Conservation (phyloP, 2,329 filamentous ascomycete species). For the Pseudogymnoascus sp. region DNA sequence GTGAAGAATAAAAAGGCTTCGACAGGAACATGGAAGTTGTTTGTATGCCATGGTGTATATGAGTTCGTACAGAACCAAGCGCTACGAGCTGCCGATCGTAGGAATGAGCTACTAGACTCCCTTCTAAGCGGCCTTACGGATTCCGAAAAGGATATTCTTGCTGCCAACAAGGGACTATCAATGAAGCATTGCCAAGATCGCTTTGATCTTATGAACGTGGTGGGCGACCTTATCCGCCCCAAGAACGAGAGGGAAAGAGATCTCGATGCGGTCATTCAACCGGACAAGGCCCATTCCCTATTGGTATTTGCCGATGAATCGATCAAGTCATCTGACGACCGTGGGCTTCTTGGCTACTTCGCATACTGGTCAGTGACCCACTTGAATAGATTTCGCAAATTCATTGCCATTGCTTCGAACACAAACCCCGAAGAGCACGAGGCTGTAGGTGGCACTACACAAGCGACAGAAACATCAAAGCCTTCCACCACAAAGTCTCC, state of each 20-base stretch:
- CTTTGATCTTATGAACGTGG: conserved; percentile 13
- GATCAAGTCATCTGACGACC: conserved; percentile 52
- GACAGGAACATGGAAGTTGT: conserved; percentile 16
- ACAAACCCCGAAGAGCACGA: background rate
- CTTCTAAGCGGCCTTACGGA: conserved; percentile 14
- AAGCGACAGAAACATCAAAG: background rate
- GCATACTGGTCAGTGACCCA: conserved; percentile 47
- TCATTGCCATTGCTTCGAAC: conserved; percentile 42
- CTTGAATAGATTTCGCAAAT: conserved; percentile 44
- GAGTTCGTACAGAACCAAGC: conserved; percentile 26
- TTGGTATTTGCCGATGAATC: conserved; percentile 39
- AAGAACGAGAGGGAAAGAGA: background rate
- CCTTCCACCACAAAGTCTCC: background rate
- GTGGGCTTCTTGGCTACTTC: conserved; percentile 56
- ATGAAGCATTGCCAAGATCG: conserved; percentile 20
- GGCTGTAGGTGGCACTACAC: background rate
- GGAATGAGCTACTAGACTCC: conserved; percentile 17
- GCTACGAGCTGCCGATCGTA: conserved; percentile 22
- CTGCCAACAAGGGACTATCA: conserved; percentile 19
- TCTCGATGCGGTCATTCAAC: conserved; percentile 20
- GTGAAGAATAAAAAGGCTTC: conserved; percentile 16
- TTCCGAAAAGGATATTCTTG: conserved; percentile 21
- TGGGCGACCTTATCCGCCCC: background rate
- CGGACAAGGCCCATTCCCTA: conserved; percentile 28
- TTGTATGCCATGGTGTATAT: conserved; percentile 20